phyloP scores from a whole-genome alignment of 495 filamentous ascomycete species.

The Zalerion maritima region DNA sequence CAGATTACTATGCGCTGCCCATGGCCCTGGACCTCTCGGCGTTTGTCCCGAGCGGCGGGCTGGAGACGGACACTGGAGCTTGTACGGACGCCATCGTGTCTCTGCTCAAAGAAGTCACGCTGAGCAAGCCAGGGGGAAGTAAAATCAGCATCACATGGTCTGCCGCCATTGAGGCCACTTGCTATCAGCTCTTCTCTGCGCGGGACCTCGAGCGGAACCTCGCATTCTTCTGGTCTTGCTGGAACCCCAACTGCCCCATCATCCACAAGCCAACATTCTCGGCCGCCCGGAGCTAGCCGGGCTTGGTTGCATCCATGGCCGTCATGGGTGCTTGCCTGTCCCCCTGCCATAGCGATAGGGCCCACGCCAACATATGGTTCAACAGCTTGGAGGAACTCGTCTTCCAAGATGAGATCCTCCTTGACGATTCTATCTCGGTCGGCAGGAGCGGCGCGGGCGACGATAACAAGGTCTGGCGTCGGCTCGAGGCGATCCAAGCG shows the following conservation, averaged over 20 bases:
- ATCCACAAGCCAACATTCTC: conserved; percentile 5
- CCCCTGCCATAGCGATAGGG: background rate
- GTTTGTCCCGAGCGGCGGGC: no score
- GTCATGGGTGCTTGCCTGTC: conserved; percentile 6
- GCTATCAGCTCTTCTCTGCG: no score
- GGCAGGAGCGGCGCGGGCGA: background rate
- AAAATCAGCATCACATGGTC: no score
- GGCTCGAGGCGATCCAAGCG: conserved; percentile 3
- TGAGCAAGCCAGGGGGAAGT: no score
- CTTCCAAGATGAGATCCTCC: conserved; percentile 1
- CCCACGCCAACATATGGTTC: conserved; percentile 3
- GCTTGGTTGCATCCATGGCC: conserved; percentile 4
- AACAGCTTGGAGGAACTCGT: conserved; percentile 4
- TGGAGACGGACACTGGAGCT: no score
- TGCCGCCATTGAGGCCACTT: no score
- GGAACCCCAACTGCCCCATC: conserved; percentile 6
- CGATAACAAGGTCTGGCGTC: background rate
- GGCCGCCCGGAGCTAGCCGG: background rate
- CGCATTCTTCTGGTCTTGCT: conserved; percentile 7
- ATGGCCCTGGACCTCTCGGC: no score
- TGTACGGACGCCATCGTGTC: no score
- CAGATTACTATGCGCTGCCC: no score
- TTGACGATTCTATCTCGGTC: conserved; percentile 3
- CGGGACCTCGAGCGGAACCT: no score
- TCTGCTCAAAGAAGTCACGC: no score